phyloP scores from a whole-genome alignment of 2,329 filamentous ascomycete species.

The Stagonosporopsis vannaccii region DNA sequence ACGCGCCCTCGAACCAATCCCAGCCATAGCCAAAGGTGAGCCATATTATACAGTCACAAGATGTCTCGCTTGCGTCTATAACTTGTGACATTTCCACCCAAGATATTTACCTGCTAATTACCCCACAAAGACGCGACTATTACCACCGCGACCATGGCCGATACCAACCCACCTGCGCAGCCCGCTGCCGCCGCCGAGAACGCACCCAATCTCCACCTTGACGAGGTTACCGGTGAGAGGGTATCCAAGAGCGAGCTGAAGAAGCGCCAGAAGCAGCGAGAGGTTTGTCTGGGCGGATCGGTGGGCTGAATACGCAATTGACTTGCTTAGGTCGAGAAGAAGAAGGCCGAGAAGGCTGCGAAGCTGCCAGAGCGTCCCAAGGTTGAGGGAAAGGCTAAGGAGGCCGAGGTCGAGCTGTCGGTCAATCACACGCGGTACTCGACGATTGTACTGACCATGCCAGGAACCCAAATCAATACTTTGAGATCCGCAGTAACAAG shows the following conservation, averaged over 20 bases:
- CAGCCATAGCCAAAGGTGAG: background rate
- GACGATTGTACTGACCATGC: slow-evolving; percentile 23
- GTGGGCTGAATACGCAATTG: background rate
- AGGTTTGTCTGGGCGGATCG: slow-evolving; percentile 56
- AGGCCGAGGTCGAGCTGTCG: slow-evolving; percentile 67
- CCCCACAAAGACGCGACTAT: background rate
- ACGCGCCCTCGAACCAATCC: background rate
- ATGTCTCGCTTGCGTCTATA: background rate
- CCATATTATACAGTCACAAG: background rate
- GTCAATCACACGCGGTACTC: slow-evolving; percentile 68
- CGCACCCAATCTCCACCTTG: slow-evolving; percentile 74
- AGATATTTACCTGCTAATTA: slow-evolving; percentile 20
- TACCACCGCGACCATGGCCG: slow-evolving; percentile 37
- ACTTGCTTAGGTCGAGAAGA: slow-evolving; percentile 65
- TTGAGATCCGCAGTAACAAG: slow-evolving; percentile 84
- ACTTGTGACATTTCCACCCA: slow-evolving; percentile 19
- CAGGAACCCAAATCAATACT: slow-evolving; percentile 73
- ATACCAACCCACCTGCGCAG: slow-evolving; percentile 37
- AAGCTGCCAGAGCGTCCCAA: slow-evolving; percentile 67
- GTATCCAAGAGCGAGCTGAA: slow-evolving; percentile 72
- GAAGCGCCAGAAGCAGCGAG: slow-evolving; percentile 91
- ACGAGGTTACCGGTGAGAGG: slow-evolving; percentile 91
- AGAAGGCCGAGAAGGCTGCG: slow-evolving; percentile 85
- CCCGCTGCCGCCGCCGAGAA: slow-evolving; percentile 38
- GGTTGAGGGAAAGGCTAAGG: slow-evolving; percentile 62